Conservation (phyloP, 805 yeast species). For the Saccharomycopsis capsularis region DNA sequence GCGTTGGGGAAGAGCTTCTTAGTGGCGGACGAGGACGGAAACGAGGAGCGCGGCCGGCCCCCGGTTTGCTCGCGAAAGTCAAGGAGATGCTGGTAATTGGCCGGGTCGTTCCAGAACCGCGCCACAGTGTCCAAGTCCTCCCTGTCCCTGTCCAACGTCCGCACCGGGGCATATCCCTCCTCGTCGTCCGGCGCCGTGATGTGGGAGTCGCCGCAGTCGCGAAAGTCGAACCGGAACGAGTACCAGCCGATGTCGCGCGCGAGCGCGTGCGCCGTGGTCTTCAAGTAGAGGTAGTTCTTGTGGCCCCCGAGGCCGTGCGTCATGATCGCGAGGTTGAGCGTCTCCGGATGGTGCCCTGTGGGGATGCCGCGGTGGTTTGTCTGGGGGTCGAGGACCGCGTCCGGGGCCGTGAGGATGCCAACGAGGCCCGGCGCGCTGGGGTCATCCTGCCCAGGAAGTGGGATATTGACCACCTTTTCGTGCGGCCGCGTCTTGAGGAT, state of each 20-base stretch:
- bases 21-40: slow-evolving; percentile 21
- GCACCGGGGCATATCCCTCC: slow-evolving; percentile 32
- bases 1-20: slow-evolving; percentile 41
- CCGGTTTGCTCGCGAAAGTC: slow-evolving; percentile 12
- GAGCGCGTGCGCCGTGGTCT: slow-evolving; percentile 50
- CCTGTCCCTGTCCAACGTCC: slow-evolving; percentile 57
- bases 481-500: slow-evolving; percentile 23
- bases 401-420: slow-evolving; percentile 33
- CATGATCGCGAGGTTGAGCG: slow-evolving; percentile 47
- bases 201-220: slow-evolving; percentile 78
- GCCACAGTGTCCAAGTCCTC: slow-evolving; percentile 54
- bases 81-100: slow-evolving; percentile 8
- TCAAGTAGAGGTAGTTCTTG: slow-evolving; percentile 70
- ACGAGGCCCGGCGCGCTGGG: slow-evolving; percentile 30
- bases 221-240: slow-evolving; percentile 73
- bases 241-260: slow-evolving; percentile 54
- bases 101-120: slow-evolving; percentile 25
- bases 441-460: slow-evolving; percentile 23
- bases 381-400: no score
- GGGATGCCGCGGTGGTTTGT: background rate
- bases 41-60: no score
- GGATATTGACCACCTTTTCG: slow-evolving; percentile 26
- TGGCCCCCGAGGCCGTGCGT: slow-evolving; percentile 88
- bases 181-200: slow-evolving; percentile 14
- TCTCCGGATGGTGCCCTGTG: slow-evolving; percentile 1